Conservation (phyloP, 225 moss, liverwort and hornwort species). For the Marchantia paleacea region DNA sequence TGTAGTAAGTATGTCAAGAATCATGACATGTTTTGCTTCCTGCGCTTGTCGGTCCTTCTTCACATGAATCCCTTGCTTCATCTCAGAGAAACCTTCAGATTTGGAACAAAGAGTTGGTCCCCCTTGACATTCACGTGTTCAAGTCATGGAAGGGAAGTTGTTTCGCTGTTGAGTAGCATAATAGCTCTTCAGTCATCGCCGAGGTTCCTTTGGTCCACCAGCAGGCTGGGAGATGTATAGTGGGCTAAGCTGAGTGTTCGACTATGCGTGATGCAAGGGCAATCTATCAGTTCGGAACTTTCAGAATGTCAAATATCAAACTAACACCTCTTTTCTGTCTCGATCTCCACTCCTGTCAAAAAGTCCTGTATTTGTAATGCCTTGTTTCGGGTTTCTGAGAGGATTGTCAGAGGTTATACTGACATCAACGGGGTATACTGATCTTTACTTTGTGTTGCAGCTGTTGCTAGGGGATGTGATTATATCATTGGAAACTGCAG, state of each 20-base stretch:
- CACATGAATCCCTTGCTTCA: background rate
- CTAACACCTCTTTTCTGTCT: background rate
- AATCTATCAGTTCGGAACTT: background rate
- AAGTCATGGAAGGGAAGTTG: too few relatives aligned
- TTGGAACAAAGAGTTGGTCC: too few relatives aligned
- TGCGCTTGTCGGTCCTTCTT: background rate
- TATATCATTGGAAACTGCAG: conserved; percentile 87
- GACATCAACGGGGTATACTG: background rate
- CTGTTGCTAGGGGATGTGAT: conserved; percentile 79
- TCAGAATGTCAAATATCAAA: background rate
- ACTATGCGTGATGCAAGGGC: background rate
- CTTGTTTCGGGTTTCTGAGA: background rate
- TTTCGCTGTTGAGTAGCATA: too few relatives aligned
- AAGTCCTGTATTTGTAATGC: background rate
- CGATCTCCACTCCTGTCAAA: background rate
- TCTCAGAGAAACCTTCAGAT: background rate
- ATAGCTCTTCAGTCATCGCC: too few relatives aligned
- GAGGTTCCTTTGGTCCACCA: background rate
- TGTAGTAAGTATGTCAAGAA: background rate
- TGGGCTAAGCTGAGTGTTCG: background rate
- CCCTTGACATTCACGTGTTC: too few relatives aligned
- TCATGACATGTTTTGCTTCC: background rate
- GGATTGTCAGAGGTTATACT: background rate
- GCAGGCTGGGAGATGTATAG: background rate
- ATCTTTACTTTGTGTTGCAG: conserved; percentile 21